Evolutionary conservation across 2,329 filamentous ascomycete species (phyloP), one percentile per base, ranked within the genome.

Genomic region (Cytospora schulzeri): DNA sequence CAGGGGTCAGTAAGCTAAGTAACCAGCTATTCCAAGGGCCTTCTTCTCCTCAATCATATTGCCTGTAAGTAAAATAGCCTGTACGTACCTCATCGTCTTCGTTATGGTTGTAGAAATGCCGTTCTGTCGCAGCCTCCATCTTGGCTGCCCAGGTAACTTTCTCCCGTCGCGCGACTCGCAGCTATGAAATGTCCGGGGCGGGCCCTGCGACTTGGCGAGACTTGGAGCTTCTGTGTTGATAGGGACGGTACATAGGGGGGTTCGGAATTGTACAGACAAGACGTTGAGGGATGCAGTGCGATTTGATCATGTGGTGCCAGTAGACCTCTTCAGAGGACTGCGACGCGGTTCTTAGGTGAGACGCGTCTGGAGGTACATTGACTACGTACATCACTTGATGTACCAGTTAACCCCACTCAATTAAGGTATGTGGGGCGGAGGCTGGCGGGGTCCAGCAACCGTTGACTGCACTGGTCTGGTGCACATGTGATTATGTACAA

Each of bases 71-170:
- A 51, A 50, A 22, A 41, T 19, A 60, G 57, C 5, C 38, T 41
- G 19, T n/a, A 48, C 60, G n/a, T 53, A 76, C 79, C 58, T 70
- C 68, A 24, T 60, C 60, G 31, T 55, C 48, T 54, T 77, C 72
- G 31, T 79, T 79, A 57, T 86, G 83, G 26, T 77, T 66, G 69
- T 81, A 84, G 68, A 86, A 86, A 69, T 86, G 83, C 9, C 73
- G 74, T 59, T 75, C 75, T 29, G 77, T 81, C 12, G 77, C 77
- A 14, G 71, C 70, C 66, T 84, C 80, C 82, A 85, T 85, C 26
- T 52, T 50, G 50, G 22, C 11, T 24, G 4, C 4, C 45, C 1
- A 14, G n/a, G n/a, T n/a, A n/a, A n/a, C n/a, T n/a, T n/a, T n/a
- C n/a, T n/a, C n/a, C n/a, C 2, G 45, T 38, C 17, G 41, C 22